Evolutionary conservation across 1,284 basidiomycete species (phyloP).

Genomic region (Sanghuangporus sanghuang): DNA sequence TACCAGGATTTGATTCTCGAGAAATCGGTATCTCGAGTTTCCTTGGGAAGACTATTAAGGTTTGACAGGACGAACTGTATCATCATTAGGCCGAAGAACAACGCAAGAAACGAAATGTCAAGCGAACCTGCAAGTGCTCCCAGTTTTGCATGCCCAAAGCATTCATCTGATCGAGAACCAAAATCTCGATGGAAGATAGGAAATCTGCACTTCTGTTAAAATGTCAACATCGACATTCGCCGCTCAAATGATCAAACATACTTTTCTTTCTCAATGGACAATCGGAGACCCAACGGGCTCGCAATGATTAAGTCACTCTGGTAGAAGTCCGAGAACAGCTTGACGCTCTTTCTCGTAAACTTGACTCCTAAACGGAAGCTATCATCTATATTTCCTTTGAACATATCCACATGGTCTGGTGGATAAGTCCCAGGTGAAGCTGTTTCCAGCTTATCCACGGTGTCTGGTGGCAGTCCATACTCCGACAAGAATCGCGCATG

Average conservation of each 20-base stretch:
- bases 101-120: not conserved
- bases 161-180: conserved; percentile 93
- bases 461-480: conserved; percentile 77
- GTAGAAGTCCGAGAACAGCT: conserved; percentile 87
- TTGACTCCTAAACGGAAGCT: conserved; percentile 92
- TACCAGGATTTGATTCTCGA: conserved; percentile 98
- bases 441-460: conserved; percentile 76
- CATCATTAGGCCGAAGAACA: conserved; percentile 4
- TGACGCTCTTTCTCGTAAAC: conserved; percentile 85
- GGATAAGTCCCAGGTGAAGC: conserved; percentile 79
- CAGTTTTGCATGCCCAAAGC: conserved; percentile 98
- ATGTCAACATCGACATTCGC: not conserved
- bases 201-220: conserved; percentile 74
- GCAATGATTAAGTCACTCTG: conserved; percentile 90
- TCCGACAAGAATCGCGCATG: conserved; percentile 77
- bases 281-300: conserved; percentile 87
- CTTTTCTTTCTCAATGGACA: conserved; percentile 94
- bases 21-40: conserved; percentile 93
- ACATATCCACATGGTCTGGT: conserved; percentile 87
- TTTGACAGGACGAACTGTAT: conserved; percentile 80
- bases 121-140: conserved; percentile 87
- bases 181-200: conserved; percentile 88
- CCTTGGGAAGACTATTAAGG: conserved; percentile 86
- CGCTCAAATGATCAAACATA: conserved; percentile 30
- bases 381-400: conserved; percentile 97